phyloP scores from a whole-genome alignment of 306 rosid genomes.

The Dicorynia guianensis region DNA sequence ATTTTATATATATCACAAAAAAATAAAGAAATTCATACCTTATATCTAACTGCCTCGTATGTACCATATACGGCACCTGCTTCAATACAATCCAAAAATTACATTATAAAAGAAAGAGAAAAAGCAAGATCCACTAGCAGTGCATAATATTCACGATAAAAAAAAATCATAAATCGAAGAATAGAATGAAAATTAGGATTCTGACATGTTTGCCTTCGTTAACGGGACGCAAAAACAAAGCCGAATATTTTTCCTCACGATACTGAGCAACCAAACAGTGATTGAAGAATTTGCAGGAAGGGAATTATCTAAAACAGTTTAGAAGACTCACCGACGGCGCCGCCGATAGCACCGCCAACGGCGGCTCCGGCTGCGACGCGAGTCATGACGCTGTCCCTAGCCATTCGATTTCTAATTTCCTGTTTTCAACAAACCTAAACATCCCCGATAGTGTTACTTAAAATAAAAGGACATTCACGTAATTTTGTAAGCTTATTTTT shows the following conservation, averaged over 20 bases:
- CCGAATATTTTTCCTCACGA: neutral
- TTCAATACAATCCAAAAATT: neutral
- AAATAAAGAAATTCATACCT: conserved; percentile 39
- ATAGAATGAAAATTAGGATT: neutral
- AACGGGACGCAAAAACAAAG: conserved; percentile 20
- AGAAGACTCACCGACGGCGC: conserved; percentile 56
- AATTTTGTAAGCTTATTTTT: no score
- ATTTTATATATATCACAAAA: neutral
- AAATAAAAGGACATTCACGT: no score
- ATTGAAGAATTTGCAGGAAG: neutral
- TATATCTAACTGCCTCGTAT: conserved; percentile 57
- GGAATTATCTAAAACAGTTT: neutral
- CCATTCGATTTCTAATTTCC: conserved; percentile 37
- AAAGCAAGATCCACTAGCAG: no score
- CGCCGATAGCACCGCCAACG: conserved; percentile 64
- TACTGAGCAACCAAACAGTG: neutral
- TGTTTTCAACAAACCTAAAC: neutral
- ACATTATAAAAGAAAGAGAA: neutral
- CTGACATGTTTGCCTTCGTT: neutral
- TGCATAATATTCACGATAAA: no score
- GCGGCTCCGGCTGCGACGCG: conserved; percentile 64
- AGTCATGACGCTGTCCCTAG: conserved; percentile 51
- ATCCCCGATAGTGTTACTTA: no score
- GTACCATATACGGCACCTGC: conserved; percentile 62
- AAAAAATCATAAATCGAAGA: no score